Base-by-base conservation (phyloP, 176 grass and related monocot species). In the Oryza brachyantha region DNA sequence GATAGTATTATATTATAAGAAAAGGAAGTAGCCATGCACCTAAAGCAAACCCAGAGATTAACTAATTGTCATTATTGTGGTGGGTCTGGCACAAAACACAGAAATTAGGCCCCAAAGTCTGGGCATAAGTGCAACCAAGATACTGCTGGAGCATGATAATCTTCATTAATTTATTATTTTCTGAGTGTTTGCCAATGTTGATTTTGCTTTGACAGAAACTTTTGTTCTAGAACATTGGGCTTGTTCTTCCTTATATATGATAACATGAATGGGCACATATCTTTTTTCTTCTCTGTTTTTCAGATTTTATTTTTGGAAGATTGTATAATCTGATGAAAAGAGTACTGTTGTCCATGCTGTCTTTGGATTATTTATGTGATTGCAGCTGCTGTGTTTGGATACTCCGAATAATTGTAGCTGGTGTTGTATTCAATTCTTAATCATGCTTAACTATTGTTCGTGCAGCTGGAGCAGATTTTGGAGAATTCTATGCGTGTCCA, bases 11-110 rank as follows among this genome's bases (percentile, higher is more conserved):
- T 78, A 21, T 50, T 85, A 66, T 86, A 46, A 68, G 32, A 22
- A 80, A 81, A 66, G 76, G 45, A 16, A 46, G 17, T 16, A 25
- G 28, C 17, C 78, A 81, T 81, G 59, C 59, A 66, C 57, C 77
- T 45, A 66, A 83, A 89, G 45, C 26, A 85, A 60, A 43, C 54
- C 76, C 29, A 68, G 7, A 16, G 32, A 28, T 66, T 81, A 85
- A 67, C 38, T 67, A 85, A 84, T 75, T 57, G 55, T 69, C 80
- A 9, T 64, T 59, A 22, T 72, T 59, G 68, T 77, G 61, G 72
- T 85, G 82, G 78, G 77, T 77, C 77, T 67, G 77, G 77, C 87
- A 73, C 65, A 81, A 14, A 66, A 39, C 66, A 85, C 71, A 72
- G 24, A 68, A 58, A 77, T 83, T 26, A 26, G 66, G 72, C 82